These are phyloP conservation scores for Protomyces inouyei DNA, from an alignment of 1,139 yeast genomes.

Conservation along the genomic window DNA sequence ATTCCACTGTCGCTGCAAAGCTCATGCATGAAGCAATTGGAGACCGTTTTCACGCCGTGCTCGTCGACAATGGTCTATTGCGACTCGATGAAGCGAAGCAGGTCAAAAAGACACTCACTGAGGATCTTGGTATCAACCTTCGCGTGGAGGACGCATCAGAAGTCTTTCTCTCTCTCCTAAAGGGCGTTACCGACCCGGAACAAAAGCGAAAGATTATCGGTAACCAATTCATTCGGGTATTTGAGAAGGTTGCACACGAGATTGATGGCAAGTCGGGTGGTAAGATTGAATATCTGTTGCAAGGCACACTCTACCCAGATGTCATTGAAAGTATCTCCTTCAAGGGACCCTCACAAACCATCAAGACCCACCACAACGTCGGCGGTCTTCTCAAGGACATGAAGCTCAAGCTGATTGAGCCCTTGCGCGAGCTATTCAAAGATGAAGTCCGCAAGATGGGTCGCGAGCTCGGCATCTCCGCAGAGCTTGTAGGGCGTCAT, in stretches of 20 bases:
- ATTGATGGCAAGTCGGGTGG: slow-evolving; percentile 71
- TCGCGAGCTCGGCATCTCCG: slow-evolving; percentile 89
- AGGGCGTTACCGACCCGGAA: slow-evolving; percentile 97
- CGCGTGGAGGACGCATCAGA: slow-evolving; percentile 93
- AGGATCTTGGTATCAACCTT: slow-evolving; percentile 89
- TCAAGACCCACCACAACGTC: slow-evolving; percentile 98
- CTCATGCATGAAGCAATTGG: slow-evolving; percentile 98
- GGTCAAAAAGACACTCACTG: slow-evolving; percentile 83
- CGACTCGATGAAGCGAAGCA: slow-evolving; percentile 85
- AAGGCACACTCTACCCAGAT: slow-evolving; percentile 97
- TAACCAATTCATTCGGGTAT: slow-evolving; percentile 93
- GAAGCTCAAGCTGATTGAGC: slow-evolving; percentile 97
- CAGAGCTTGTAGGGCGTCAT: slow-evolving; percentile 98
- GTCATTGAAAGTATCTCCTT: slow-evolving; percentile 97
- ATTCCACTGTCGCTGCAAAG: slow-evolving; percentile 98
- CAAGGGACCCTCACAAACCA: slow-evolving; percentile 99
- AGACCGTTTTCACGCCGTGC: slow-evolving; percentile 95
- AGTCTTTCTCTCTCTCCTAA: slow-evolving; percentile 74
- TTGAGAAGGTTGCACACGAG: slow-evolving; percentile 65
- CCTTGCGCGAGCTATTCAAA: slow-evolving; percentile 94
- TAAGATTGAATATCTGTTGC: slow-evolving; percentile 87
- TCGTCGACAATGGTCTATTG: slow-evolving; percentile 97
- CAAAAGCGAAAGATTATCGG: slow-evolving; percentile 98
- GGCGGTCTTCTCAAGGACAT: slow-evolving; percentile 96
- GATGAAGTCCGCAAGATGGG: slow-evolving; percentile 98